Conservation (phyloP, 148 eudicot species). For the Chenopodium suecicum region DNA sequence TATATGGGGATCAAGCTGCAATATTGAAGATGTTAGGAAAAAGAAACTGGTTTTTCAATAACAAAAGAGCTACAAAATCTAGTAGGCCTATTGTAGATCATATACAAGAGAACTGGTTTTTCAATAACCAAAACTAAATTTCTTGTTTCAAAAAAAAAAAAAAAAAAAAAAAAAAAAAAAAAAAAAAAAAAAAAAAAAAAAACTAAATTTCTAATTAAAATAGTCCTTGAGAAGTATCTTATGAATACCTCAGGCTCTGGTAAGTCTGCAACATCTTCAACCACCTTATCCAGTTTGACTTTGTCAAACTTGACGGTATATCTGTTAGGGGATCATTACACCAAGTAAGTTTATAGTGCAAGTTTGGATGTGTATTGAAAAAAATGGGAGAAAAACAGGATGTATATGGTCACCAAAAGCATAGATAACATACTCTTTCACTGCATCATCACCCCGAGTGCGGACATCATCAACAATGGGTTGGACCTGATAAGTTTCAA, state of each 20-base stretch:
- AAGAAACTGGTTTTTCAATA: background rate
- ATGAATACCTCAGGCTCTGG: constrained; percentile 84
- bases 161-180: no score
- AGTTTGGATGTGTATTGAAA: background rate
- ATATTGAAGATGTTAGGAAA: constrained; percentile 1
- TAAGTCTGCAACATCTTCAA: constrained; percentile 66
- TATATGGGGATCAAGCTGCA: constrained; percentile 85
- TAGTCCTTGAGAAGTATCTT: background rate
- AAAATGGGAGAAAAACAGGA: background rate
- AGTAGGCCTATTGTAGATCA: background rate
- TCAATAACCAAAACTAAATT: background rate
- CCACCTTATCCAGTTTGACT: constrained; percentile 64
- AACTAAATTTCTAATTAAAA: background rate
- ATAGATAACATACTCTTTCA: constrained; percentile 72
- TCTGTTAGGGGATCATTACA: constrained; percentile 36
- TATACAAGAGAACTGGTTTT: background rate
- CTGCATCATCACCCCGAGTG: constrained; percentile 86
- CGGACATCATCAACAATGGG: constrained; percentile 94
- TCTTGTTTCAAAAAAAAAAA: background rate
- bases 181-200: no score
- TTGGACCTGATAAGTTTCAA: constrained; percentile 58
- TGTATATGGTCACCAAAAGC: constrained; percentile 5
- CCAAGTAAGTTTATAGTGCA: constrained; percentile 7
- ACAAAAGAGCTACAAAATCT: constrained; percentile 5
- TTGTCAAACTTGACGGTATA: constrained; percentile 81